Base-by-base conservation (phyloP, 164 flowering plant genomes). In the Nymphaea colorata region DNA sequence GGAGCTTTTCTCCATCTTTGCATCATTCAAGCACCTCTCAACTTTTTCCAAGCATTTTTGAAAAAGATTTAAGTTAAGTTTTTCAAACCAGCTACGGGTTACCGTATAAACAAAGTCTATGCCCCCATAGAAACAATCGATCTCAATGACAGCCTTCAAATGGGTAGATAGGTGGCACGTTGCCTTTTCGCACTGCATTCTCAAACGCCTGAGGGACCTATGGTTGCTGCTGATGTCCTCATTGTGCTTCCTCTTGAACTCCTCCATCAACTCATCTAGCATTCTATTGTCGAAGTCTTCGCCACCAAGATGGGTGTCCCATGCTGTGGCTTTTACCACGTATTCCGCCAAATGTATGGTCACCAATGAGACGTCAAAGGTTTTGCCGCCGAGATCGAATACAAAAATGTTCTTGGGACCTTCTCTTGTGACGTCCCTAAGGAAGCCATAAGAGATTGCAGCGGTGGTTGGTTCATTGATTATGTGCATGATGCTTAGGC, bases 211-310 rank as follows among this genome's bases (percentile, higher is more conserved):
- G 6, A 61, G 63, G 16, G 25, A 10, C 41, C 41, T 61, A 16
- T 10, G 15, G n/a, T 61, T 25, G 5, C 25, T 16, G n/a, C 63
- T 61, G n/a, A 61, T 61, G 16, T 61, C 63, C 4, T 61, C 16
- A 5, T 16, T 61, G 63, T 61, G 6, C 71, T 79, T 79, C 71
- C 79, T 76, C 73, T 76, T 78, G 67, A 78, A 76, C 64, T 78
- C 81, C 63, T 78, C 73, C 4, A 76, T 78, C 36, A 78, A 78
- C n/a, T 78, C 76, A 66, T 71, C 75, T 60, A 78, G 76, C 81
- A 79, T 79, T 3, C 81, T 42, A 59, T 78, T 78, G 43, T 75
- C 81, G 15, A 78, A 78, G 25, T 78, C 81, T 61, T 78, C 81
- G 3, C 81, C 81, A 25, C 81, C 81, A 18, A 78, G 73, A 4